Evolutionary conservation across 345 rosid species (phyloP).

Genomic region (Barbarea vulgaris): DNA sequence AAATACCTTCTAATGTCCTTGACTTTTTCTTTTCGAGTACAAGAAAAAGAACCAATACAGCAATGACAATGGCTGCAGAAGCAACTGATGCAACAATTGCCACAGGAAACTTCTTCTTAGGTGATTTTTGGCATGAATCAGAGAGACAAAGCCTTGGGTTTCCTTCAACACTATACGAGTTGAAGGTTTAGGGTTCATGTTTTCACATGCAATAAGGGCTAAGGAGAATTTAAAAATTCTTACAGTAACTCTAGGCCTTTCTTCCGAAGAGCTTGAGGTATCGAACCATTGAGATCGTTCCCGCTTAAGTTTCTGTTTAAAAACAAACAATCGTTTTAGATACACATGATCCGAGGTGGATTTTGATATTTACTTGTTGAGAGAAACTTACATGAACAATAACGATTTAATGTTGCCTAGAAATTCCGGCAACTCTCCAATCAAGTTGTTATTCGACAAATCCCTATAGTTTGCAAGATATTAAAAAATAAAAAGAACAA

Average conservation of each 20-base stretch:
- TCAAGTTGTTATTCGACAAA: conserved; percentile 50
- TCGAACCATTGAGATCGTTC: no score
- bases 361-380: background rate
- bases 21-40: conserved; percentile 10
- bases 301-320: no score
- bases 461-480: conserved; percentile 45
- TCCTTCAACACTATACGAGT: background rate
- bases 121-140: background rate
- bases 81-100: conserved; percentile 25
- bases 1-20: background rate
- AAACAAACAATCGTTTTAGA: no score
- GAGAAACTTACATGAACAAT: conserved; percentile 47
- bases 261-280: no score
- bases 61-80: background rate
- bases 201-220: no score
- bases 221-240: no score
- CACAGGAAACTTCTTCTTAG: background rate
- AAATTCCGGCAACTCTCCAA: conserved; percentile 46
- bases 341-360: background rate
- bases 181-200: no score
- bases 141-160: conserved; percentile 20
- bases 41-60: background rate
- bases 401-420: conserved; percentile 45
- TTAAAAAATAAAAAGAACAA: background rate
- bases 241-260: no score